Base-by-base conservation (phyloP, 2,329 filamentous ascomycete species). In the Penicillium capsulatum region DNA sequence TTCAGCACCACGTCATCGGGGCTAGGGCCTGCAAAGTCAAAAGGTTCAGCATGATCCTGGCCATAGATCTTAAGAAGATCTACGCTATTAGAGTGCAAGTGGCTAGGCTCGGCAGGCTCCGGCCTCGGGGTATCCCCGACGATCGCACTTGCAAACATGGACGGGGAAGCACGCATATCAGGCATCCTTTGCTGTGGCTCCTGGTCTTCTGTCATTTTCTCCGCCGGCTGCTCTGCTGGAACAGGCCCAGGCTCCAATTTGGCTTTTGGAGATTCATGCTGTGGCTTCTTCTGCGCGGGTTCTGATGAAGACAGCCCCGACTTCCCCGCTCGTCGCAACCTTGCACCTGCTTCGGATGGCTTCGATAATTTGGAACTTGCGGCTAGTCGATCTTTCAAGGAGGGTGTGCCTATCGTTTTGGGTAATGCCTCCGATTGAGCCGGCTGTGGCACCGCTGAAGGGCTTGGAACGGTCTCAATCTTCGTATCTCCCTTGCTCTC, bases 1-100 rank as follows among this genome's bases (percentile, higher is more conserved):
- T 83, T 80, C 48, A 88, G 75, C 57, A 96, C 86, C 59, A 92
- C 70, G 64, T 96, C 90, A 70, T 97, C 90, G 53, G 90, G 90
- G 67, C 90, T 96, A 39, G 91, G 90, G 62, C 81, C 80, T 73
- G 83, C 74, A 69, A 96, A 96, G 43, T 82, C 67, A 62, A 69
- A 71, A 31, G 58, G 57, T 64, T 67, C 62, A 69, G 65, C 59
- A 57, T 62, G 50, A 40, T 65, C 54, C 45, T 65, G 58, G 40
- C 64, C 64, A 42, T 66, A 67, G 15, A 68, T 59, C 38, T 51
- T 49, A 32, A 65, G 57, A 17, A 66, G 38, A 55, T 66, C 60
- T 43, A 65, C 50, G 15, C 53, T 52, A 33, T 54, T 60, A 20
- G 56, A 52, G 32, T 48, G 44, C 32, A 64, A 45, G 45, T 61